These are phyloP conservation scores for Elaeis oleifera DNA, from an alignment of 202 grass and related monocot species.

Conservation along the genomic window DNA sequence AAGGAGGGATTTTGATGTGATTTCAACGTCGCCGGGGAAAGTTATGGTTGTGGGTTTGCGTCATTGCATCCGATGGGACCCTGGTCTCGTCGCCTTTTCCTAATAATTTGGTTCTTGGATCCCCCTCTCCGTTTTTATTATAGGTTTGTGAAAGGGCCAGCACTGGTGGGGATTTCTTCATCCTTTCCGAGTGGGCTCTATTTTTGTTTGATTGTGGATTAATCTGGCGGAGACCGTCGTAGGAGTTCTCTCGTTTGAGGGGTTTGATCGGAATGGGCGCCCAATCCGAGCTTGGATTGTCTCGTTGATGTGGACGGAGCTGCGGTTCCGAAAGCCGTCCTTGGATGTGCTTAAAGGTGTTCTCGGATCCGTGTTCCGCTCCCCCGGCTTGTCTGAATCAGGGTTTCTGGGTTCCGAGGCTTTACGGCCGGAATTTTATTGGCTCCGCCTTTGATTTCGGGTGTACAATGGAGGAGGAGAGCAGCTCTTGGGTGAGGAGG, in stretches of 20 bases:
- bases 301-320: background rate
- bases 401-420: too few species aligned
- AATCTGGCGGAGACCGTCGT: too few species aligned
- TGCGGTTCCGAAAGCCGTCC: background rate
- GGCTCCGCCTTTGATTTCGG: background rate
- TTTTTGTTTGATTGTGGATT: background rate
- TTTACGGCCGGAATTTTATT: too few species aligned
- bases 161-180: background rate
- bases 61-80: background rate
- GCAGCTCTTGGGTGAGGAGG: slow-evolving; percentile 15
- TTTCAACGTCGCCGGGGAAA: background rate
- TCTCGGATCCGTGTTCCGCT: background rate
- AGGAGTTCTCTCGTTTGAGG: background rate
- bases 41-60: background rate
- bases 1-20: slow-evolving; percentile 5
- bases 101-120: slow-evolving; percentile 4
- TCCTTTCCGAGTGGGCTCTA: background rate
- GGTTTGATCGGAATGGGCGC: background rate
- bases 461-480: slow-evolving; percentile 13
- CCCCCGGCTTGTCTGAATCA: too few species aligned
- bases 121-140: background rate
- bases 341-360: background rate
- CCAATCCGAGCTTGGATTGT: too few species aligned
- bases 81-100: background rate
- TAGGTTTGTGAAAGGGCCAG: background rate